Evolutionary conservation across 495 filamentous ascomycete genomes (phyloP), one percentile per base, ranked within the genome.

Genomic region (Hypoxylon intermedium): DNA sequence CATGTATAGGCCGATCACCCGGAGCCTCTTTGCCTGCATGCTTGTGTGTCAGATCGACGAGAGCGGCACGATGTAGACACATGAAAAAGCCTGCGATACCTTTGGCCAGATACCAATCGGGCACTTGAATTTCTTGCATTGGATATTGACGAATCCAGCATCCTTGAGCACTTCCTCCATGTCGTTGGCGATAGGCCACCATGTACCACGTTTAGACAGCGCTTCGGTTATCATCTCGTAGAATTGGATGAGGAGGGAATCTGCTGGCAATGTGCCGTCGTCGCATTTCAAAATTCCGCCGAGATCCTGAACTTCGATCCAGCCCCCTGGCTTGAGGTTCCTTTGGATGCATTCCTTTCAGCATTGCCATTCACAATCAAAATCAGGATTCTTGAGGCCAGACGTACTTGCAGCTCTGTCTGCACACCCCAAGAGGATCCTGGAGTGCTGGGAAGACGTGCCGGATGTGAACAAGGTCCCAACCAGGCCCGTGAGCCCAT

Each of bases 61-160:
- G 7, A 15, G 0, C 12, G 31, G 7, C 15, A 18, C 13, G 21
- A n/a, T 47, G 1, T 5, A 24, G 18, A 24, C 23, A 12, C 19
- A 23, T 86, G n/a, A 9, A 12, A 6, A n/a, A 31, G 33, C 2
- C 5, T 9, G 6, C 37, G 3, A 26, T 4, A 49, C 81, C 37
- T 74, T 72, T 0, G 85, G 73, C 85, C 83, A 86, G 2, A 75
- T 67, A 34, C 84, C 86, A 11, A 75, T 74, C 0, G 85, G 86
- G 16, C 82, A 68, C 63, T 85, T 85, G 52, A 69, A 74, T 6
- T 75, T 48, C 26, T 73, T 70, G 58, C 83, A 76, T 12, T 79
- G 65, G 23, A 88, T 76, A 57, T 88, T 82, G 7, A 77, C 74
- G 57, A 88, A 90, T 0, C 86, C 86, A 0, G 82, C 72, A 18